These are phyloP conservation scores for Globisporangium paddicum DNA, from an alignment of 352 stramenopile species.

Conservation along the genomic window DNA sequence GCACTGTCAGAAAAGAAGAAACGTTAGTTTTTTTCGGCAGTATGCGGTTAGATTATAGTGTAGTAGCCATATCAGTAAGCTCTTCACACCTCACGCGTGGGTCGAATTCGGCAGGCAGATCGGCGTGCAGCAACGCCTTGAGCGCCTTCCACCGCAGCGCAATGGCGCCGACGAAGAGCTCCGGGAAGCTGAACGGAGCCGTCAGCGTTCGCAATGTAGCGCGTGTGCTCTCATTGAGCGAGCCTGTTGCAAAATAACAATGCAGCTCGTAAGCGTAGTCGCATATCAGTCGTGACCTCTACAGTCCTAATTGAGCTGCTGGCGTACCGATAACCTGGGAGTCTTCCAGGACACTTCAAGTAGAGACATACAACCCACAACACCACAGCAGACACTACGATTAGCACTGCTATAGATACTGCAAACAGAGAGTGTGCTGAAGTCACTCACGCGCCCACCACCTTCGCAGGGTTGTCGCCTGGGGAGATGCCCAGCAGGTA, in stretches of 20 bases:
- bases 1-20: slow-evolving; percentile 1
- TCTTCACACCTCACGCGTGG: slow-evolving; percentile 17
- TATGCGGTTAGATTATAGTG: too few relatives aligned
- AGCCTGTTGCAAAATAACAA: slow-evolving; percentile 13
- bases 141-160: slow-evolving; percentile 35
- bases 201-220: slow-evolving; percentile 31
- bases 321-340: slow-evolving; percentile 11
- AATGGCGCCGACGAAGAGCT: slow-evolving; percentile 20
- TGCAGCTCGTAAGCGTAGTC: not conserved
- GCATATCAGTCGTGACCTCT: not conserved
- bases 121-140: slow-evolving; percentile 36
- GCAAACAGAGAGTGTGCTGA: not conserved
- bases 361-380: not conserved
- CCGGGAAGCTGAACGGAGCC: slow-evolving; percentile 16
- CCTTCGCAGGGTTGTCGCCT: slow-evolving; percentile 40
- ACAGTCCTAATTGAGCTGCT: not conserved
- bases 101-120: slow-evolving; percentile 38
- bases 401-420: not conserved
- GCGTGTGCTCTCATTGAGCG: slow-evolving; percentile 25
- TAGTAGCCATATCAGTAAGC: too few relatives aligned
- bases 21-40: too few relatives aligned
- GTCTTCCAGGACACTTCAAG: slow-evolving; percentile 12
- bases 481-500: slow-evolving; percentile 56
- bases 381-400: slow-evolving; percentile 1
- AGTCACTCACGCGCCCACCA: slow-evolving; percentile 26